Percentiles rank a stretch among this genome's conserved stretches.
Evolutionary conservation across 2,329 filamentous ascomycete species (phyloP).

Genomic region (Penicillium sp.): DNA sequence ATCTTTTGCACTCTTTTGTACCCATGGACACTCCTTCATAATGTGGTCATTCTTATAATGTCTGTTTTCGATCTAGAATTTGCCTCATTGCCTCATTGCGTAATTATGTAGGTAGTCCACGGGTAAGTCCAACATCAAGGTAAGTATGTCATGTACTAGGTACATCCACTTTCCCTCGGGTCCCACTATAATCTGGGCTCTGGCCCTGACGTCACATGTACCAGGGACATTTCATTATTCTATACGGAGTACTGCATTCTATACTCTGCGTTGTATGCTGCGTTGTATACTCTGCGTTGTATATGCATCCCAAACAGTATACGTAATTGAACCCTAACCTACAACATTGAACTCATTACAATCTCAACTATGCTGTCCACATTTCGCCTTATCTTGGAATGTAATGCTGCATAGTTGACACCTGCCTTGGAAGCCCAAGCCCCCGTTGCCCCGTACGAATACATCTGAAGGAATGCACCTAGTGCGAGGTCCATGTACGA

Average conservation of each 20-base stretch:
- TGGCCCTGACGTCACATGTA: slow-evolving; percentile 8
- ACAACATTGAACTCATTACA: neutral
- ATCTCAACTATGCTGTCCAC: neutral
- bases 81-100: neutral
- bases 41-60: neutral
- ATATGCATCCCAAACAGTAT: neutral
- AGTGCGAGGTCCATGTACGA: slow-evolving; percentile 12
- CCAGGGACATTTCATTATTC: neutral
- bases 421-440: neutral
- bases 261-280: neutral
- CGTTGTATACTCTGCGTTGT: neutral
- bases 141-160: neutral
- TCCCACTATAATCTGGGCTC: slow-evolving; percentile 10
- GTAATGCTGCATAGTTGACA: slow-evolving; percentile 7
- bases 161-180: slow-evolving; percentile 9
- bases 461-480: slow-evolving; percentile 7
- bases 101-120: neutral
- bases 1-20: neutral
- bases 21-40: neutral
- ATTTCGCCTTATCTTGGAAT: slow-evolving; percentile 1
- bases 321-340: neutral
- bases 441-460: slow-evolving; percentile 5
- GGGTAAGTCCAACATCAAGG: neutral
- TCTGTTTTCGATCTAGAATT: neutral
- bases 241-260: neutral